Base-by-base conservation (phyloP, 768 basidiomycete species). In the Termitomyces sp. region DNA sequence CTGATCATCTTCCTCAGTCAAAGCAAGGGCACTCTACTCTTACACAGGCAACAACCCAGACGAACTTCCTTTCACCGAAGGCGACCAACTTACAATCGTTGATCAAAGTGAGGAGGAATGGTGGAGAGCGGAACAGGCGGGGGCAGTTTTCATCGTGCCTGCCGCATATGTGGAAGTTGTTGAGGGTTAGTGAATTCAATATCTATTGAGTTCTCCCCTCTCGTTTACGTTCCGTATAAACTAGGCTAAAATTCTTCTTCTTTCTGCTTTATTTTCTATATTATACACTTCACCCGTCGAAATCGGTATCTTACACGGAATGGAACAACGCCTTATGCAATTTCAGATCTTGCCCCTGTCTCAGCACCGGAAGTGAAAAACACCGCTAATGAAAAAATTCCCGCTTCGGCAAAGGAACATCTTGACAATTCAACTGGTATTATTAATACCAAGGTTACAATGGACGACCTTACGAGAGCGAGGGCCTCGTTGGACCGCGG, bases 51-150 rank as follows among this genome's bases (percentile, higher is more conserved):
- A 70, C 43, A 87, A 82, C 58, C 64, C 82, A 15, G 94, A 98
- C 62, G 94, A 98, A 67, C 76, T 95, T n/a, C 77, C 90, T 0
- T 91, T 98, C 67, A 72, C 72, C 7, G 93, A 93, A 71, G 94
- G 91, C 57, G 91, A 96, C 55, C 68, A 72, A 35, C 72, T 98
- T 40, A 76, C 77, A 8, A 84, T 99, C 60, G 80, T 98, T 56
- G 97, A 99, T 66, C 81, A 72, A 47, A 80, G 80, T 53, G 97
- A 98, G 62, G 78, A 75, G 52, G 90, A 91, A 64, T 98, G 97
- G 97, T 98, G 92, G 92, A 98, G 95, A 75, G 89, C 87, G 40
- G 95, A 98, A 73, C 81, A 82, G 65, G 84, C 81, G 48, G 96
- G 96, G 21, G 71, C 86, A 59, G 85, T 97, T 52, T 91, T 89